These are phyloP conservation scores for Plasmodium malariae DNA, from an alignment of 169 alveolate genomes.

Conservation along the genomic window DNA sequence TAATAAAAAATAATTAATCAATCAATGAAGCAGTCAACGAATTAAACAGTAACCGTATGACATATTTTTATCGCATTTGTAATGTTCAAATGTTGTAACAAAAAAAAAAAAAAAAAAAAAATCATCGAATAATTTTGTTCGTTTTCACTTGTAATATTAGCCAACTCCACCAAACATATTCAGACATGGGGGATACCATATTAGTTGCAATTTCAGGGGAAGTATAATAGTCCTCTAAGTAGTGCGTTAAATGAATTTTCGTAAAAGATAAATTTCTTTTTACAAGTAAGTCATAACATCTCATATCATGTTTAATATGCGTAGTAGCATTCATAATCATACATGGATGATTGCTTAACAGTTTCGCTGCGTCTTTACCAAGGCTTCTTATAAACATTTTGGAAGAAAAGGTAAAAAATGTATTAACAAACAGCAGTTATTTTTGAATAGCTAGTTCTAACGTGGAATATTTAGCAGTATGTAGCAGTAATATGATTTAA, in stretches of 20 bases:
- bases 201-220: constrained; percentile 80
- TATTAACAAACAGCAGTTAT: too few species aligned
- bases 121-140: neutral
- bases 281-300: neutral
- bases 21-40: too few species aligned
- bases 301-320: constrained; percentile 25
- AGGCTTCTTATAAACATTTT: constrained; percentile 32
- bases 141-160: constrained; percentile 43
- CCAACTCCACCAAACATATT: constrained; percentile 84
- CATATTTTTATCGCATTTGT: too few species aligned
- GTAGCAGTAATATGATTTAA: too few species aligned
- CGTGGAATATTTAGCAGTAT: too few species aligned
- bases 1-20: too few species aligned
- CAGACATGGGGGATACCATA: constrained; percentile 81
- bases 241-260: constrained; percentile 72
- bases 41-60: too few species aligned
- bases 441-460: too few species aligned
- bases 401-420: neutral
- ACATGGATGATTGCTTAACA: constrained; percentile 5
- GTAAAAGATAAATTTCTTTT: constrained; percentile 47
- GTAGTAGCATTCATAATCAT: neutral
- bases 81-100: too few species aligned
- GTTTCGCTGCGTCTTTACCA: constrained; percentile 16
- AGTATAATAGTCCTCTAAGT: constrained; percentile 81
- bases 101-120: neutral